These are phyloP conservation scores for Suillus subalutaceus DNA, from an alignment of 768 basidiomycete genomes.

Conservation along the genomic window DNA sequence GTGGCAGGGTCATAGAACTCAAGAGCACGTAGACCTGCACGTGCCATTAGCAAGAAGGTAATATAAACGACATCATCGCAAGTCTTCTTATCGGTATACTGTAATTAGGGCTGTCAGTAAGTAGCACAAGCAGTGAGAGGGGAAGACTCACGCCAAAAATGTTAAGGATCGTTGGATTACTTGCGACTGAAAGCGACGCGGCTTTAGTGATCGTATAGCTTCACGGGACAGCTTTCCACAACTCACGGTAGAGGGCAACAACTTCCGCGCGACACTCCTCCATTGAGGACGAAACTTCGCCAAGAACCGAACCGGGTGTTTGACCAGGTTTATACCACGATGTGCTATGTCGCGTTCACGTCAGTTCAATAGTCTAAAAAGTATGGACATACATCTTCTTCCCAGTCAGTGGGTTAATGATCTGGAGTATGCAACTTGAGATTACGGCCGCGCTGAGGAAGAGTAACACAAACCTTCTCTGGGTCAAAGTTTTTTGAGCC, in stretches of 20 bases:
- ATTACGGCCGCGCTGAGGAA: conserved; percentile 5
- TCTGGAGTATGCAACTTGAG: conserved; percentile 39
- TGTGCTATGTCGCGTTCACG: conserved; percentile 41
- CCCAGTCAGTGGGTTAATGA: conserved; percentile 82
- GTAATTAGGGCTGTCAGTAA: neutral
- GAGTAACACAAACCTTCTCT: conserved; percentile 45
- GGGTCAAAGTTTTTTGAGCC: conserved; percentile 85
- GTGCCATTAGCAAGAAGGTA: conserved; percentile 85
- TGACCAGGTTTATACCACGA: conserved; percentile 92
- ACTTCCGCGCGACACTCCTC: conserved; percentile 94
- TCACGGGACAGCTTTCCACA: neutral
- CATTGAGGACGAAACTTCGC: conserved; percentile 88
- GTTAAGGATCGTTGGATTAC: conserved; percentile 73
- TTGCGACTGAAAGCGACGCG: conserved; percentile 51
- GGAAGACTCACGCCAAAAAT: conserved; percentile 69
- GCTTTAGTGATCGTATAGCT: conserved; percentile 1
- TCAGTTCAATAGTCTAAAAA: neutral
- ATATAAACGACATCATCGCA: conserved; percentile 80
- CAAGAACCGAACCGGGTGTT: conserved; percentile 79
- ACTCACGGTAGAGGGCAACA: conserved; percentile 78
- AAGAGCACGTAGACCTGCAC: conserved; percentile 75
- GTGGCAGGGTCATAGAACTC: conserved; percentile 84
- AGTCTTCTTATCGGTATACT: conserved; percentile 72
- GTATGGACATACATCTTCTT: conserved; percentile 58
- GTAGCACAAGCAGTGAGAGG: neutral